Conservation (phyloP, 2,329 filamentous ascomycete genomes). For the Stemphylium beticola region DNA sequence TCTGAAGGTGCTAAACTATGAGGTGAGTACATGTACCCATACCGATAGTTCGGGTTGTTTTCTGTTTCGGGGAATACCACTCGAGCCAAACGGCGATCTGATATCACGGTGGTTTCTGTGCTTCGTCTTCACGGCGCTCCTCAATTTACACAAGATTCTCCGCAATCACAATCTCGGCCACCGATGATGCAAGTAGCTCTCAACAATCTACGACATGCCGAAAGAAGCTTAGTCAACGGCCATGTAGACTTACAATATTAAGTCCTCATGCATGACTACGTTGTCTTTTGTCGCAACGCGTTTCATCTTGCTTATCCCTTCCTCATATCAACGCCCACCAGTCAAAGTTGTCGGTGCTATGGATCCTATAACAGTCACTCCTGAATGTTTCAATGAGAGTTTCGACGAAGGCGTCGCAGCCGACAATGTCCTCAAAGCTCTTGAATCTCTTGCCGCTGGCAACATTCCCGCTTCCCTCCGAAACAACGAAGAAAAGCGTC, state of each 20-base stretch:
- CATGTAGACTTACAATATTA: neutral
- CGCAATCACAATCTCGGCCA: neutral
- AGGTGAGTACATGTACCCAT: neutral
- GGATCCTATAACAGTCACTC: neutral
- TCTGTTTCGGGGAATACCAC: neutral
- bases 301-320: neutral
- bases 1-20: neutral
- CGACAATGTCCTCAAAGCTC: conserved; percentile 3
- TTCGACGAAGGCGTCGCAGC: neutral
- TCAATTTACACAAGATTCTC: neutral
- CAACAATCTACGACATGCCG: neutral
- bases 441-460: conserved; percentile 3
- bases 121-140: neutral
- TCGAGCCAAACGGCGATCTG: neutral
- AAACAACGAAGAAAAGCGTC: conserved; percentile 5
- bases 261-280: neutral
- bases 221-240: neutral
- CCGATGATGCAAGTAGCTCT: neutral
- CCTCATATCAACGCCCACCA: neutral
- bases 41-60: conserved; percentile 3
- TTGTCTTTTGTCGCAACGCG: neutral
- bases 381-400: neutral
- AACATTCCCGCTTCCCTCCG: conserved; percentile 1
- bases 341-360: neutral
- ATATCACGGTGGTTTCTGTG: neutral